A percentile compares a stretch with the other conserved stretches of the same genome.
These are phyloP conservation scores for Orychophragmus violaceus DNA, from an alignment of 345 rosid genomes.

Conservation along the genomic window DNA sequence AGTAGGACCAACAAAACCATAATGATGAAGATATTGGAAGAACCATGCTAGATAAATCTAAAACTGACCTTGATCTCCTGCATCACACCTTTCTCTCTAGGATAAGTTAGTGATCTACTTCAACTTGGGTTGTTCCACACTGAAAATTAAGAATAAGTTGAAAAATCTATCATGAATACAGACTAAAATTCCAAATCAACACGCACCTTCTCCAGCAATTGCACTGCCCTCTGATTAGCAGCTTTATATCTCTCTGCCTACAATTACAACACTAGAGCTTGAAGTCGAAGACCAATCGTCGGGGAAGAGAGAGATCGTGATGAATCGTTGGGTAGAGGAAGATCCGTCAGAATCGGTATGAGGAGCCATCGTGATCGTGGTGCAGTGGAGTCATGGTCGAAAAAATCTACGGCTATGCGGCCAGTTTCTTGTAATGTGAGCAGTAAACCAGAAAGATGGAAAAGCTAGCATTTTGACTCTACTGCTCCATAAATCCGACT, in stretches of 20 bases:
- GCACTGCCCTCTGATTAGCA: constrained; percentile 65
- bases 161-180: constrained; percentile 15
- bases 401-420: no score
- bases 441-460: no score
- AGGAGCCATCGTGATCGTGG: no score
- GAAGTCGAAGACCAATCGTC: no score
- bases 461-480: no score
- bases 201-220: constrained; percentile 64
- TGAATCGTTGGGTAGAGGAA: no score
- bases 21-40: not conserved
- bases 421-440: no score
- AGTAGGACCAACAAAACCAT: not conserved
- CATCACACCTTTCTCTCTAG: constrained; percentile 49
- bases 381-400: no score
- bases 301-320: no score
- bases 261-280: not conserved
- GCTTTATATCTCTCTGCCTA: constrained; percentile 60
- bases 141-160: constrained; percentile 23
- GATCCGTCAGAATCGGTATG: no score
- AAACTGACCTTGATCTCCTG: constrained; percentile 44
- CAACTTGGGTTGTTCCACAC: constrained; percentile 82
- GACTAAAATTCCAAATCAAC: not conserved
- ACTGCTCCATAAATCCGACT: no score
- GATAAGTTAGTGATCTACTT: constrained; percentile 73
- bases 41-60: not conserved